A percentile compares a stretch with the other conserved stretches of the same genome.
These are phyloP conservation scores for Nemania diffusa DNA, from an alignment of 2,329 filamentous ascomycete species.

Conservation along the genomic window DNA sequence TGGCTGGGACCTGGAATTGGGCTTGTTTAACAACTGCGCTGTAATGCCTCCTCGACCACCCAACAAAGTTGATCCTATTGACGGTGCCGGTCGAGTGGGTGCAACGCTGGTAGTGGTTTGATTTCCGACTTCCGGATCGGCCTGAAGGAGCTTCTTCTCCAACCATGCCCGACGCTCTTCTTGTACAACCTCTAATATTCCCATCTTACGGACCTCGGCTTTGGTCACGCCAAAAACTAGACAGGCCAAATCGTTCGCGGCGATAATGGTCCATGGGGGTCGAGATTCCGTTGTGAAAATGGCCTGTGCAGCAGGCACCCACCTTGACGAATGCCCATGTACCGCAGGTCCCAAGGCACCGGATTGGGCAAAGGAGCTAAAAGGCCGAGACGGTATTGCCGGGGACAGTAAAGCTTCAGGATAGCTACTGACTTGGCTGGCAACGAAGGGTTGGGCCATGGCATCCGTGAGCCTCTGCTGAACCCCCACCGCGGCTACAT, in stretches of 20 bases:
- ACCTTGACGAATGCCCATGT: slow-evolving; percentile 91
- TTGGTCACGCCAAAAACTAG: slow-evolving; percentile 99
- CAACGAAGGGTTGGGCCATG: slow-evolving; percentile 81
- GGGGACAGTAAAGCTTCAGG: slow-evolving; percentile 57
- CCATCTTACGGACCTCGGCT: slow-evolving; percentile 91
- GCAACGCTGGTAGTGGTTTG: slow-evolving; percentile 53
- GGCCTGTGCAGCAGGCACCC: slow-evolving; percentile 90
- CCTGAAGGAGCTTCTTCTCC: slow-evolving; percentile 80
- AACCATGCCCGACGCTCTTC: slow-evolving; percentile 90
- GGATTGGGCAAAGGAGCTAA: slow-evolving; percentile 56
- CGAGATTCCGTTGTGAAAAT: slow-evolving; percentile 96
- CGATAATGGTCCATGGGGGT: slow-evolving; percentile 93
- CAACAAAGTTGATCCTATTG: slow-evolving; percentile 65
- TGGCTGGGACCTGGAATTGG: slow-evolving; percentile 67
- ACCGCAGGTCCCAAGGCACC: slow-evolving; percentile 66
- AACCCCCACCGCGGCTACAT: slow-evolving; percentile 77
- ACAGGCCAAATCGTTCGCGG: slow-evolving; percentile 95
- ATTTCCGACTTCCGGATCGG: slow-evolving; percentile 61
- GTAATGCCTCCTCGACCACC: slow-evolving; percentile 82
- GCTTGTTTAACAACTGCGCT: slow-evolving; percentile 87
- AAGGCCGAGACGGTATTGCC: slow-evolving; percentile 53
- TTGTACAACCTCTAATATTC: slow-evolving; percentile 93
- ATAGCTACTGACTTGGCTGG: slow-evolving; percentile 54
- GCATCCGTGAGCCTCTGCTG: slow-evolving; percentile 88
- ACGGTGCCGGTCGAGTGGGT: slow-evolving; percentile 51